phyloP scores from a whole-genome alignment of 2,329 filamentous ascomycete species.

The Fonsecaea nubica region DNA sequence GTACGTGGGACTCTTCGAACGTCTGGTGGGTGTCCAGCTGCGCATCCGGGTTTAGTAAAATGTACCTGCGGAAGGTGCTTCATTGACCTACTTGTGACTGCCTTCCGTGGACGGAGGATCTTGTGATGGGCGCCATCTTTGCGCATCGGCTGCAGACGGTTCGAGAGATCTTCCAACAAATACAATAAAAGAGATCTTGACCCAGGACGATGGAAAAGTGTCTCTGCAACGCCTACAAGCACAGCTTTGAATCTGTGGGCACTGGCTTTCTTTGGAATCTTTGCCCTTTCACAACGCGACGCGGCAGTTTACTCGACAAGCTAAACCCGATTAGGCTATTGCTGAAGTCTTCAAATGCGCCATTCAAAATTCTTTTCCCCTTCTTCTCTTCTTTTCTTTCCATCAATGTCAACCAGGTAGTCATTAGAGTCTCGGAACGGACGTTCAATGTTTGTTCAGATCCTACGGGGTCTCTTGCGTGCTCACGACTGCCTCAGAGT shows the following conservation, averaged over 20 bases:
- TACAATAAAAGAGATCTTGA: neutral
- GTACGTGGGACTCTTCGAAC: constrained; percentile 10
- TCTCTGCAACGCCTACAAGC: neutral
- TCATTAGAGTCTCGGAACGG: constrained; percentile 99
- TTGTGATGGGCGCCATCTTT: constrained; percentile 51
- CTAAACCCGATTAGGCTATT: constrained; percentile 9
- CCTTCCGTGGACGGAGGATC: constrained; percentile 42
- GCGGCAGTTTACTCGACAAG: constrained; percentile 12
- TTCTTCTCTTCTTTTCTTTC: constrained; percentile 41
- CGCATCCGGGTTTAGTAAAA: constrained; percentile 1
- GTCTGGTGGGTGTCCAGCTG: constrained; percentile 10
- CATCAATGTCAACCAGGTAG: constrained; percentile 72
- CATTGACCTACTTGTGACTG: constrained; percentile 26
- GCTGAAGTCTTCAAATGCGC: constrained; percentile 4
- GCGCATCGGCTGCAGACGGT: neutral
- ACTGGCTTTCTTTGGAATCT: neutral
- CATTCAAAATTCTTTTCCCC: constrained; percentile 1
- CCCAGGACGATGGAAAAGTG: constrained; percentile 5
- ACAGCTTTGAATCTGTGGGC: neutral
- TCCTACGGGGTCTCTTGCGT: constrained; percentile 80
- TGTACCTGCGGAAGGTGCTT: neutral
- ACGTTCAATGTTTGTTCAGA: constrained; percentile 92
- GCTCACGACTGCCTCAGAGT: constrained; percentile 98
- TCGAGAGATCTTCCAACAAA: neutral
- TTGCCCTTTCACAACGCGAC: constrained; percentile 15